Base-by-base conservation (phyloP, 768 basidiomycete species). In the Suillus subaureus region DNA sequence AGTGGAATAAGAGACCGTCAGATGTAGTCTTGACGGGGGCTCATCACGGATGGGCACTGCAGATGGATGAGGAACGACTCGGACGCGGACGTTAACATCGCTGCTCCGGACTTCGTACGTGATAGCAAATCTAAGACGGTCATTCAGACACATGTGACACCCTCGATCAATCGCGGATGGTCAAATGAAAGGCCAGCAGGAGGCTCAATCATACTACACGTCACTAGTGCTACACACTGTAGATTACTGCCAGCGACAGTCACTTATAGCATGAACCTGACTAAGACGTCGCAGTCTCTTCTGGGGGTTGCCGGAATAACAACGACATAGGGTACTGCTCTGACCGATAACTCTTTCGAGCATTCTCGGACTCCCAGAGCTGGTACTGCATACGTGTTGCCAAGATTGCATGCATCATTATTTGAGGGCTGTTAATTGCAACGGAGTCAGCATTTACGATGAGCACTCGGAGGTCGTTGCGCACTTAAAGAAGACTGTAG, bases 331-430 rank as follows among this genome's bases (percentile, higher is more conserved):
- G 33, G 33, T 55, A 11, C 21, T 55, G 33, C 33, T 55, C 54
- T 55, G 54, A 33, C 8, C 8, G 52, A 31, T 31, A 9, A 54
- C 9, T 28, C 33, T 12, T 37, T 56, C n/a, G 55, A 56, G 12
- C 4, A 56, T 37, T 6, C 13, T 56, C 55, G 7, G n/a, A 21
- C 33, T 56, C n/a, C 35, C 55, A 56, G 7, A 37, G 55, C 49
- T 15, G 13, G 23, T 49, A 49, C 13, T 49, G 49, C 49, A 49
- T 49, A 49, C 55, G 55, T 35, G 55, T 56, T 56, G 55, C n/a
- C 4, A 56, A 37, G 55, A 56, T 11, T 37, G 55, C 35, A 33
- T 18, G 55, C 3, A 15, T 37, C 2, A n/a, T 56, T 37, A 56
- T 56, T 23, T 56, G 55, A 6, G 35, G n/a, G 28, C 55, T 56